These are phyloP conservation scores for Colletotrichum plurivorum DNA, from an alignment of 2,329 filamentous ascomycete species.

Conservation along the genomic window DNA sequence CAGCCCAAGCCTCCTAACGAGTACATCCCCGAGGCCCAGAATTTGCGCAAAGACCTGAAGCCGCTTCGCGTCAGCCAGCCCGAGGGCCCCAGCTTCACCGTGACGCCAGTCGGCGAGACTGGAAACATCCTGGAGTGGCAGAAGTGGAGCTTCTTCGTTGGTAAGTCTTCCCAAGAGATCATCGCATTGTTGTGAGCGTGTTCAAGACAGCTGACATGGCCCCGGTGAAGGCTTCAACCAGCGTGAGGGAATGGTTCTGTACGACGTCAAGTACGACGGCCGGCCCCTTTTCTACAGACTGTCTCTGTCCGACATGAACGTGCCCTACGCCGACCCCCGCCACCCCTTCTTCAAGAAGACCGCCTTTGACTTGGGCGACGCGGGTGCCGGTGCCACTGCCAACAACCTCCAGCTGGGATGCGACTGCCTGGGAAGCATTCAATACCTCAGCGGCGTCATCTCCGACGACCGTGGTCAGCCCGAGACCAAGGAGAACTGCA, in stretches of 20 bases:
- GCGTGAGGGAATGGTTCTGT: constrained; percentile 71
- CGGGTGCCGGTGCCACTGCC: constrained; percentile 73
- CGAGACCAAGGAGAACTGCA: constrained; percentile 68
- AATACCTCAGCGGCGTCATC: constrained; percentile 67
- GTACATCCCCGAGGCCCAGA: constrained; percentile 74
- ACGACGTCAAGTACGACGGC: constrained; percentile 71
- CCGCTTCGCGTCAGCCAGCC: constrained; percentile 73
- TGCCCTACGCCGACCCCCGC: constrained; percentile 77
- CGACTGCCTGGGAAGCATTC: constrained; percentile 78
- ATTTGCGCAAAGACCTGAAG: constrained; percentile 70
- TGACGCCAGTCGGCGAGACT: constrained; percentile 31
- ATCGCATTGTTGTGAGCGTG: background rate
- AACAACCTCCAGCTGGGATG: constrained; percentile 78
- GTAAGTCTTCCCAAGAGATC: constrained; percentile 2
- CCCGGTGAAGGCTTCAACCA: constrained; percentile 64
- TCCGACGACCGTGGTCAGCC: constrained; percentile 68
- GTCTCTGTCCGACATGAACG: constrained; percentile 70
- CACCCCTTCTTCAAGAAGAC: constrained; percentile 75
- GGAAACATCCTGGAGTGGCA: constrained; percentile 42
- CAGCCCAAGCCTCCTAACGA: constrained; percentile 71
- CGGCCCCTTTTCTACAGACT: constrained; percentile 71
- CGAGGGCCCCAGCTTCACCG: constrained; percentile 70
- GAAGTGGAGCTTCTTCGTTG: constrained; percentile 70
- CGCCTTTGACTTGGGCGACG: constrained; percentile 79
- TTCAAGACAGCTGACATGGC: background rate